These are phyloP conservation scores for Monosporascus sp. DNA, from an alignment of 2,329 filamentous ascomycete genomes.

Conservation along the genomic window DNA sequence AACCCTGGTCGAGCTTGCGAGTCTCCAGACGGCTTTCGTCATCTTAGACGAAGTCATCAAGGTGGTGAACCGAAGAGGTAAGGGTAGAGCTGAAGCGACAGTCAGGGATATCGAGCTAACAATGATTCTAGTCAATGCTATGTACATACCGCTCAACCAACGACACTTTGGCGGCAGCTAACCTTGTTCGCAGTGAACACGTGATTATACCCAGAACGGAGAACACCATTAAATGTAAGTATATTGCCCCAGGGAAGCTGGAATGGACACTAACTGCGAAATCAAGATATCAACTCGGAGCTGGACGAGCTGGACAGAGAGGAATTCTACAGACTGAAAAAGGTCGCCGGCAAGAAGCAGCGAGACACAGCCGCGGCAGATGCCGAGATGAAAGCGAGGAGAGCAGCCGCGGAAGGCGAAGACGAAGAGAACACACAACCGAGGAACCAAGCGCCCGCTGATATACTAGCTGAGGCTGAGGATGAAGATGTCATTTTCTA, in stretches of 20 bases:
- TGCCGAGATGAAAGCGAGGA: slow-evolving; percentile 70
- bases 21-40: slow-evolving; percentile 95
- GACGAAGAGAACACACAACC: slow-evolving; percentile 34
- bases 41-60: slow-evolving; percentile 99
- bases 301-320: slow-evolving; percentile 95
- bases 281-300: slow-evolving; percentile 87
- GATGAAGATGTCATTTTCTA: slow-evolving; percentile 86
- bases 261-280: slow-evolving; percentile 7
- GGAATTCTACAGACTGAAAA: slow-evolving; percentile 96
- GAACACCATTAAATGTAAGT: slow-evolving; percentile 94
- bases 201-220: slow-evolving; percentile 97
- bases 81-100: slow-evolving; percentile 18
- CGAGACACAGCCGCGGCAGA: slow-evolving; percentile 67
- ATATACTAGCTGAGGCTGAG: slow-evolving; percentile 69
- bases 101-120: slow-evolving; percentile 24
- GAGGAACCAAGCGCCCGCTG: slow-evolving; percentile 41
- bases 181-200: slow-evolving; percentile 56
- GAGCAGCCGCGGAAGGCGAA: slow-evolving; percentile 42
- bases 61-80: slow-evolving; percentile 92
- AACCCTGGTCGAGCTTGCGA: slow-evolving; percentile 89
- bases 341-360: slow-evolving; percentile 83
- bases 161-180: slow-evolving; percentile 9
- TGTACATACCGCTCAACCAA: slow-evolving; percentile 43
- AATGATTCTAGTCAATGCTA: slow-evolving; percentile 69
- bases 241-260: neutral